Evolutionary conservation across 805 yeast species (phyloP), one percentile per base, ranked within the genome.

Genomic region (Brettanomyces sp.): DNA sequence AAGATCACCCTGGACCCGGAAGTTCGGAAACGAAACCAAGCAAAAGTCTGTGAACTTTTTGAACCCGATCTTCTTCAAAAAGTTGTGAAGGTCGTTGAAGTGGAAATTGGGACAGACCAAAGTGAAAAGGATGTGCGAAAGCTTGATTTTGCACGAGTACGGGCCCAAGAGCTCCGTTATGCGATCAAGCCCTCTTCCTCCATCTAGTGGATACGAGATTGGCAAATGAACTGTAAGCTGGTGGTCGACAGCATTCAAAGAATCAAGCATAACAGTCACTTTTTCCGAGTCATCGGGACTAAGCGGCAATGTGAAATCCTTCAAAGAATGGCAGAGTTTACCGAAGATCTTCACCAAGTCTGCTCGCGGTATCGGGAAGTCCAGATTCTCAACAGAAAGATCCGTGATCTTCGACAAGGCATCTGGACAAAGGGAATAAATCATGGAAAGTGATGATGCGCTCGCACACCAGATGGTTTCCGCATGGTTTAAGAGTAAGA

Each of bases 1-100:
- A 13, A 47, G 42, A 32, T 45, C 39, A 0, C 49, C 49, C 9
- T 24, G 18, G 9, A 37, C 34, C 9, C 35, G 14, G 34, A 47
- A 34, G 7, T 9, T 21, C 5, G 50, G 48, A 12, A 28, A 24
- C 5, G 39, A 36, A 5, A 42, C 43, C 36, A 47, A 18, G 23
- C 50, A 45, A 14, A 47, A 43, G 39, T 47, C 48, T 21, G 44
- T 45, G 42, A 47, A 45, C 28, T 22, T n/a, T 8, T 25, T 5
- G 22, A 39, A 43, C 18, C 44, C 48, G 23, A 41, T 18, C 12
- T 30, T 24, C 11, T 35, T 28, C 8, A 38, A 21, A 36, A 47
- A 47, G 7, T 42, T 25, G 5, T 43, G 18, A 18, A 47, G n/a
- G 11, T 39, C 39, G 5, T 28, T 28, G n/a, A 47, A 36, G 14